Conservation (phyloP, 495 filamentous ascomycete genomes). For the Tetracladium setigerum region DNA sequence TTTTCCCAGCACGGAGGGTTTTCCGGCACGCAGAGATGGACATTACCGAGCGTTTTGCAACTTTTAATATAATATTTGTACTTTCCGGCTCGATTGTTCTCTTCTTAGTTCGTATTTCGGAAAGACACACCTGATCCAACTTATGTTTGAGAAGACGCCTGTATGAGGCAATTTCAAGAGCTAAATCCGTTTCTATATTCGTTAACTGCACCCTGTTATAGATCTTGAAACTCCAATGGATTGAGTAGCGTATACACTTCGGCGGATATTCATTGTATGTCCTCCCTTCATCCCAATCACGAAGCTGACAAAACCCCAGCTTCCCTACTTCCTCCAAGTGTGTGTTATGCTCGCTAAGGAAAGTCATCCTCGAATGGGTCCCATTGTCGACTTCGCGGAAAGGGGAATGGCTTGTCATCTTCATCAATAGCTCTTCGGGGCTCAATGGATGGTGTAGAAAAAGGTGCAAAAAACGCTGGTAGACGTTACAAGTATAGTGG, state of each 20-base stretch:
- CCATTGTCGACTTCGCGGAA: neutral
- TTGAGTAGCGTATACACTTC: neutral
- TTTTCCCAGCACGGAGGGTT: too few species aligned
- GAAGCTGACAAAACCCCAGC: conserved; percentile 5
- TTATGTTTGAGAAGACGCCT: neutral
- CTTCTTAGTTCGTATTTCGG: neutral
- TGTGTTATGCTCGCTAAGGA: neutral
- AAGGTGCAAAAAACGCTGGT: neutral
- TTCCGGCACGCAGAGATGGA: too few species aligned
- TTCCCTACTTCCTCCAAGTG: neutral
- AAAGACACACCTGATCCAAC: neutral
- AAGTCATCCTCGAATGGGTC: neutral
- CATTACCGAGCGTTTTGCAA: conserved; percentile 1
- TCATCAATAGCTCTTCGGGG: neutral
- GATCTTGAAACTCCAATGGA: neutral
- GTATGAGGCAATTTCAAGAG: neutral
- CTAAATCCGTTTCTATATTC: conserved; percentile 1
- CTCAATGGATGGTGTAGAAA: neutral
- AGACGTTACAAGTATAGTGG: neutral
- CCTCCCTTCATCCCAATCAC: neutral
- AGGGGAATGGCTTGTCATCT: neutral
- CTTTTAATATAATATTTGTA: neutral
- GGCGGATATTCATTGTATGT: neutral
- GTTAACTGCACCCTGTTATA: neutral
- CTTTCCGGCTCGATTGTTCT: neutral